Conservation (phyloP, 208 protist genomes). For the Leishmania tarentolae region DNA sequence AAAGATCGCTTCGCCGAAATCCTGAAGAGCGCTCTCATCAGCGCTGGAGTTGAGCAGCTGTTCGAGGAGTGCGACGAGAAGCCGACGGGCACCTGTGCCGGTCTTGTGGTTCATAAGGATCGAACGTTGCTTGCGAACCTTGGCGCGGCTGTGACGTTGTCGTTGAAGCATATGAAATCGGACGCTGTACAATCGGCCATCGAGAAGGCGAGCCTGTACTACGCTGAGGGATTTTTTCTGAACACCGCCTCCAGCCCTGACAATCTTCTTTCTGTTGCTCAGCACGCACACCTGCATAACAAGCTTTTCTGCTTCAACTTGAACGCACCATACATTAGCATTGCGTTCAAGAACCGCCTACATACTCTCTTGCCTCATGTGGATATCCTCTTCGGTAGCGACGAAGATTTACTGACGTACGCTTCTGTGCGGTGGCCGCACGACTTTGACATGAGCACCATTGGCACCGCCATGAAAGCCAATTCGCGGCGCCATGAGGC, state of each 20-base stretch:
- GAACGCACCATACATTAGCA: constrained; percentile 94
- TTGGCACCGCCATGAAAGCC: constrained; percentile 9
- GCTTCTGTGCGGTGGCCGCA: constrained; percentile 56
- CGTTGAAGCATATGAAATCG: constrained; percentile 63
- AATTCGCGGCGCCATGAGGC: constrained; percentile 21
- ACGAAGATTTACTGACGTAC: constrained; percentile 91
- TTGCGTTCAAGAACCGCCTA: constrained; percentile 88
- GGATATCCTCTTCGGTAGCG: constrained; percentile 96
- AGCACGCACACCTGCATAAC: constrained; percentile 81
- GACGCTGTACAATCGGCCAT: constrained; percentile 57
- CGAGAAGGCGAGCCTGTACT: constrained; percentile 72
- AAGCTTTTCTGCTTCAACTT: constrained; percentile 96
- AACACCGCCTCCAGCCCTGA: constrained; percentile 92
- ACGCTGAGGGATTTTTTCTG: constrained; percentile 95
- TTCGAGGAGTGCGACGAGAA: constrained; percentile 66
- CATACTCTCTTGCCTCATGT: constrained; percentile 88
- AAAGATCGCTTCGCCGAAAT: constrained; percentile 90
- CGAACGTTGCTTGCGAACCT: constrained; percentile 95
- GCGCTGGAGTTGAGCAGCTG: constrained; percentile 72
- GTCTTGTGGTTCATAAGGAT: constrained; percentile 92
- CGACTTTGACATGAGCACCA: constrained; percentile 40
- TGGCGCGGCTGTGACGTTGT: constrained; percentile 92
- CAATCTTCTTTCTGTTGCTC: constrained; percentile 67
- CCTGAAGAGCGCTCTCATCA: constrained; percentile 56
- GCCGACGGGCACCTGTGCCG: constrained; percentile 97